Evolutionary conservation across 1,284 basidiomycete species (phyloP), one percentile per base, ranked within the genome.

Genomic region (Austropuccinia psidii): DNA sequence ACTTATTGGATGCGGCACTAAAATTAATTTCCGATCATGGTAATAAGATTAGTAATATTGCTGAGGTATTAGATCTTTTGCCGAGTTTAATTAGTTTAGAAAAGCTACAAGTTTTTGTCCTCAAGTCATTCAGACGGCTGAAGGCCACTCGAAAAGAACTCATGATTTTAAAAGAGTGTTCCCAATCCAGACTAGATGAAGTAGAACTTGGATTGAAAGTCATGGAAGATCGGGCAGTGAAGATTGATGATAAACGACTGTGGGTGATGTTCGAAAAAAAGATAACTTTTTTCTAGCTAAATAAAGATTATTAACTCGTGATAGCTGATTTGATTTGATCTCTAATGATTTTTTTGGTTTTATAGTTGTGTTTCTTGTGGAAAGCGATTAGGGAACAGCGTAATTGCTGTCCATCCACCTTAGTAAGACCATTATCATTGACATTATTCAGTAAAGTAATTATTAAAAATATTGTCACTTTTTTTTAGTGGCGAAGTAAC

Each of bases 361-460:
- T 55, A 69, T 76, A 95, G 93, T 81, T 98, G 96, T 79, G 93
- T 93, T 0, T 89, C 93, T 79, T 99, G 95, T 80, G 90, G 94
- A 80, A 98, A 98, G 79, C 86, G 94, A 24, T 83, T 99, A 33
- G 96, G 96, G 0, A 90, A 89, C 77, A 94, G 91, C 75, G 93
- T 96, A 45, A 93, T 98, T 77, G 92, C 94, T 0, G 92, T 98
- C 0, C 93, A 95, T 83, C 84, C 88, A 19, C 93, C 93, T 11
- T 73, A 58, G 78, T 77, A 61, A 76, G 75, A 49, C 75, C 24
- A 49, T 37, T 43, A 69, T 68, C 4, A n/a, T 52, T 61, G 0
- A 11, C n/a, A 37, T 21, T 19, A 31, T 70, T 21, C 31, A 1
- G 33, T 55, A 50, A 55, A 61, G 67, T 72, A 61, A 73, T 1